Conservation (phyloP, 371 early-diverging fungal genomes). For the Mortierella sp. region DNA sequence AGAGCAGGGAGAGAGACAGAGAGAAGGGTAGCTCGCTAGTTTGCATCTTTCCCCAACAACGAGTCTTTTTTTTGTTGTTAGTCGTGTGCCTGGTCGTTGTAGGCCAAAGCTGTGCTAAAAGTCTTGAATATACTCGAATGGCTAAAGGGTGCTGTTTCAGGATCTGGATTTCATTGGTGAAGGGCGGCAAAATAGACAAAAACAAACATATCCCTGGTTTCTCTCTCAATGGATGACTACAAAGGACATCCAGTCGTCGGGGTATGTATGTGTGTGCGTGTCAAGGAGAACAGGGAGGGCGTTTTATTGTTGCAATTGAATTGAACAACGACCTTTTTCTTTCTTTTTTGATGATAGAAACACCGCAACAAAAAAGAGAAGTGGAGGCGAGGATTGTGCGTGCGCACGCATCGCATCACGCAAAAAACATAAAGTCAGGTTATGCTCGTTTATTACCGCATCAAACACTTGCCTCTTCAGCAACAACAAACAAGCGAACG, state of each 20-base stretch:
- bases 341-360: neutral
- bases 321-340: neutral
- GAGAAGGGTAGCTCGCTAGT: neutral
- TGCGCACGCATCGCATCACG: neutral
- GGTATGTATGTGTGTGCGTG: too few relatives aligned
- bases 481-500: neutral
- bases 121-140: neutral
- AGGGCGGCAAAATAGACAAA: neutral
- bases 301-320: neutral
- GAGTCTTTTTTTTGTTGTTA: neutral
- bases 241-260: too few relatives aligned
- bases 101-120: slow-evolving; percentile 4
- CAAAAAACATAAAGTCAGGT: neutral
- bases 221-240: too few relatives aligned
- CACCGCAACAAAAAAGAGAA: neutral
- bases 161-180: neutral
- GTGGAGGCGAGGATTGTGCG: neutral
- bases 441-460: neutral
- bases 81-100: neutral
- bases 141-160: neutral
- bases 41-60: too few relatives aligned
- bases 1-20: neutral
- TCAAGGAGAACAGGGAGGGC: too few relatives aligned
- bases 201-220: too few relatives aligned
- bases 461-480: too few relatives aligned